Conservation (phyloP, 257 asterid species). For the Verbascum thapsus region DNA sequence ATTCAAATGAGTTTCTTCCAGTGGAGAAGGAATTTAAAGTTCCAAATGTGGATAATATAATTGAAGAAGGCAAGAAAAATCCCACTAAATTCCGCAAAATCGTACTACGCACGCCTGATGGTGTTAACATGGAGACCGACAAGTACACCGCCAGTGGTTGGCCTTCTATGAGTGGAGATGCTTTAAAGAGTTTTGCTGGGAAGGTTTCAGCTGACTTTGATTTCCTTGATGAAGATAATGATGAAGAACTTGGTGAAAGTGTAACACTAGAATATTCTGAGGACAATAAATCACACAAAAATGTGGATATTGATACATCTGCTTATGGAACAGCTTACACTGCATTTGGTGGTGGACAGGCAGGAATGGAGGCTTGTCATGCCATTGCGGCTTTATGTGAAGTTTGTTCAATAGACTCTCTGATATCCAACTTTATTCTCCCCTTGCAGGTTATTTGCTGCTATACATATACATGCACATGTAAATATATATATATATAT, state of each 20-base stretch:
- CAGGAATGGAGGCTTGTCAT: slow-evolving; percentile 82
- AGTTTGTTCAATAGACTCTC: slow-evolving; percentile 83
- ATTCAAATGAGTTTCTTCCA: slow-evolving; percentile 65
- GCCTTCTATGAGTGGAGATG: slow-evolving; percentile 93
- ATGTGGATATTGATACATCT: slow-evolving; percentile 49
- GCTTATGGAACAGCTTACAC: slow-evolving; percentile 77
- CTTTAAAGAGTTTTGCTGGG: slow-evolving; percentile 78
- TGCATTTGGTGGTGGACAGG: slow-evolving; percentile 71
- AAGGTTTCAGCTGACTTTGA: slow-evolving; percentile 78
- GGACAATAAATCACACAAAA: slow-evolving; percentile 28
- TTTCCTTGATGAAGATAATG: slow-evolving; percentile 51
- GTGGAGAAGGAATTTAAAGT: slow-evolving; percentile 66
- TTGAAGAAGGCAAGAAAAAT: slow-evolving; percentile 91
- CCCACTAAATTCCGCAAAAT: slow-evolving; percentile 78
- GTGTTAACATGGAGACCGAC: slow-evolving; percentile 53
- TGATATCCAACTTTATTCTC: slow-evolving; percentile 93
- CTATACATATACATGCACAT: not conserved
- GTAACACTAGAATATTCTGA: slow-evolving; percentile 24
- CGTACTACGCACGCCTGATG: slow-evolving; percentile 62
- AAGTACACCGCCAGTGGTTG: slow-evolving; percentile 92
- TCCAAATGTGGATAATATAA: slow-evolving; percentile 72
- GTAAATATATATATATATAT: not conserved
- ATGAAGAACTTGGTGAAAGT: slow-evolving; percentile 46
- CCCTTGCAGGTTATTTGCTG: slow-evolving; percentile 85
- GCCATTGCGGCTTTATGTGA: slow-evolving; percentile 96